Evolutionary conservation across 345 rosid species (phyloP).

Genomic region (Trapa incisa): DNA sequence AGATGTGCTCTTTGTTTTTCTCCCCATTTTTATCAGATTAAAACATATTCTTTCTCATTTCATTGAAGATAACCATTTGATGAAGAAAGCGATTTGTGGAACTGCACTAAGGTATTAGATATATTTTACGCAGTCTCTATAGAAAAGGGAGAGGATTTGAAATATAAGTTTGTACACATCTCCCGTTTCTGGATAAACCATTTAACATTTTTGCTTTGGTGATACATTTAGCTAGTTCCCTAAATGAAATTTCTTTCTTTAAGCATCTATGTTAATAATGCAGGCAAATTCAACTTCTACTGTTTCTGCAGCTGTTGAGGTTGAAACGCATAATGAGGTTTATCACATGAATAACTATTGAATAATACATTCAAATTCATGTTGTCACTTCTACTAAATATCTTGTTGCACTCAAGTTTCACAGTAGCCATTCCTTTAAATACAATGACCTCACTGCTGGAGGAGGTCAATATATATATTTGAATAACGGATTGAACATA

Average conservation of each 20-base stretch:
- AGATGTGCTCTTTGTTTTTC: background rate
- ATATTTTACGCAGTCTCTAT: background rate
- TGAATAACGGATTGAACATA: background rate
- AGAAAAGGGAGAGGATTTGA: background rate
- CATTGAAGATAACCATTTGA: constrained; percentile 48
- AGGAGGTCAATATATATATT: background rate
- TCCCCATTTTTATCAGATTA: background rate
- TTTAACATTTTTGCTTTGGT: background rate
- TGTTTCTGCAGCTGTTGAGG: constrained; percentile 16
- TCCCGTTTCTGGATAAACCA: background rate
- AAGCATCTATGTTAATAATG: constrained; percentile 3
- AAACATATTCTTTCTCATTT: constrained; percentile 6
- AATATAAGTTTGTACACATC: background rate
- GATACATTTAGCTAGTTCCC: background rate
- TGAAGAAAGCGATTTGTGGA: constrained; percentile 24
- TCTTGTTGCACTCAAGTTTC: background rate
- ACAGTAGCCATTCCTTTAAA: background rate
- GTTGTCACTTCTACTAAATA: background rate
- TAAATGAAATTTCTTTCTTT: background rate
- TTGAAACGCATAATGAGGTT: constrained; percentile 9
- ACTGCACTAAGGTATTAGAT: constrained; percentile 36
- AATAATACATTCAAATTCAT: background rate
- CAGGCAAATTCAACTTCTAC: constrained; percentile 25
- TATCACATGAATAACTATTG: background rate
- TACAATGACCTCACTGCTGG: background rate